These are phyloP conservation scores for Syncephalastrum monosporum DNA, from an alignment of 371 early-diverging fungal genomes.

Conservation along the genomic window DNA sequence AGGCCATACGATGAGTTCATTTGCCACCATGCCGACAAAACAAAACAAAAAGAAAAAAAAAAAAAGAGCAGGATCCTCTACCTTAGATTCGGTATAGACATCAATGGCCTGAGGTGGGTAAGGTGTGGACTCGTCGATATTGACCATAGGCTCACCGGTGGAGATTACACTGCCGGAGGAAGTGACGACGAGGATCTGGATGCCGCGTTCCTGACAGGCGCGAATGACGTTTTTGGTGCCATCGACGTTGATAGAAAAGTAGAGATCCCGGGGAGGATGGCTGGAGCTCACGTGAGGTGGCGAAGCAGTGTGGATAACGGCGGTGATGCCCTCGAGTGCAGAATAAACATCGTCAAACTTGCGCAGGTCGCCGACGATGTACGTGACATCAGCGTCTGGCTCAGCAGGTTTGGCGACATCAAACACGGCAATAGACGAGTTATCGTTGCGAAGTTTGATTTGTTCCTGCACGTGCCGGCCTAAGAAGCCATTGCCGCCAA, in stretches of 20 bases:
- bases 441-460: constrained; percentile 66
- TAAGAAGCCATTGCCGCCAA: constrained; percentile 91
- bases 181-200: constrained; percentile 81
- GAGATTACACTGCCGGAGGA: constrained; percentile 88
- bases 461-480: constrained; percentile 79
- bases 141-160: constrained; percentile 74
- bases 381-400: constrained; percentile 53
- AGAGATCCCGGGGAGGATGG: constrained; percentile 78
- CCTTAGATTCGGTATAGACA: constrained; percentile 92
- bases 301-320: constrained; percentile 92
- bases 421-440: constrained; percentile 62
- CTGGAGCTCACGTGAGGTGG: constrained; percentile 89
- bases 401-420: constrained; percentile 70
- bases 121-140: constrained; percentile 78
- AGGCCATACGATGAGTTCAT: too few relatives aligned
- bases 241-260: constrained; percentile 82
- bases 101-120: constrained; percentile 79
- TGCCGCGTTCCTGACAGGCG: constrained; percentile 68
- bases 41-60: too few relatives aligned
- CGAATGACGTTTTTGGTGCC: constrained; percentile 86
- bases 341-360: constrained; percentile 60
- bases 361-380: constrained; percentile 76
- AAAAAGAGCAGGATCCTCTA: constrained; percentile 6
- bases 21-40: too few relatives aligned
- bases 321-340: constrained; percentile 66